Evolutionary conservation across 2,329 filamentous ascomycete species (phyloP), one percentile per base, ranked within the genome.

Genomic region (Dothistroma pini): DNA sequence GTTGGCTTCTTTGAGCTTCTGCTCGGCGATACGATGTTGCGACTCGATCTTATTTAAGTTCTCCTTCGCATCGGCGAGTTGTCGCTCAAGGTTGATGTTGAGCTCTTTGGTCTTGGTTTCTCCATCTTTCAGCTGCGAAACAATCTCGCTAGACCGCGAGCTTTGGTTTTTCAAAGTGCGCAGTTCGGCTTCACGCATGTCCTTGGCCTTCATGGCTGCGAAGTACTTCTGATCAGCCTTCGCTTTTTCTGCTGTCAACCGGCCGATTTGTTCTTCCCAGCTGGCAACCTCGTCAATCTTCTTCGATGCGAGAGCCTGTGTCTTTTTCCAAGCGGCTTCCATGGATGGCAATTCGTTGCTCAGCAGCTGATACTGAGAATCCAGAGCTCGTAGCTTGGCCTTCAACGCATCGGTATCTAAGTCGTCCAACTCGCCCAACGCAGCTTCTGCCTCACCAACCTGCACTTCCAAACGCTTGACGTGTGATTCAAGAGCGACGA

Each of bases 201-300:
- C 93, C 72, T 93, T 96, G 68, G 93, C 89, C 74, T 96, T 97
- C 82, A 96, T 92, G 9, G 93, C 91, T 0, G 90, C 91, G 75
- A 97, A 97, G 74, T 96, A 99, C 76, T 97, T 97, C 72, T 97
- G 93, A 71, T 99, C 95, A 1, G 93, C 93, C 76, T 97, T 97
- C 66, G 89, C 87, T 79, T 99, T 99, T 76, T 99, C 92, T 0
- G 91, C 90, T 47, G 85, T 86, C 21, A 96, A 79, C 25, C 89
- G 81, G 19, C 85, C 79, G 41, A 93, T 81, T 64, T 89, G 89
- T 59, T 96, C 92, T 77, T 97, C 93, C 72, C 91, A 79, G 4
- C 83, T 81, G 6, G 82, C 80, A 56, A 90, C 86, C 64, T 96
- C 92, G 69, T 89, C 84, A 35, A 96, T 86, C 76, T 96, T 97